These are phyloP conservation scores for Sindora glabra DNA, from an alignment of 306 rosid genomes.

Conservation along the genomic window DNA sequence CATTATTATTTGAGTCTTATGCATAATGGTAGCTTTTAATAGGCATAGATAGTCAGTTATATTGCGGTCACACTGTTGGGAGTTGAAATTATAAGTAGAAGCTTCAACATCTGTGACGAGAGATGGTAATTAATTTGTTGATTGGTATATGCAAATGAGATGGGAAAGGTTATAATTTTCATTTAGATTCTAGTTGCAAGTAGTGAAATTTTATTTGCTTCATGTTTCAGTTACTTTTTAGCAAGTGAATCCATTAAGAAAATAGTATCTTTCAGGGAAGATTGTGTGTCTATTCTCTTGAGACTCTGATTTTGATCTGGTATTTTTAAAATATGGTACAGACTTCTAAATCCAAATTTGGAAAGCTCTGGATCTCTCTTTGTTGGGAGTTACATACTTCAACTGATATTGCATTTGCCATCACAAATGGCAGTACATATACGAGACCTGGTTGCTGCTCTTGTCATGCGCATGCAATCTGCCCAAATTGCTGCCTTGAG, in stretches of 20 bases:
- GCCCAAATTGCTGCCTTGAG: constrained; percentile 58
- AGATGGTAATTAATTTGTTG: not conserved
- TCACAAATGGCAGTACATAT: constrained; percentile 81
- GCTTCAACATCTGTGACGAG: not conserved
- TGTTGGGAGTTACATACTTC: constrained; percentile 87
- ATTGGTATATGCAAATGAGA: not conserved
- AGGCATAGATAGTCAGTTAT: not conserved
- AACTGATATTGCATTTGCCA: constrained; percentile 81
- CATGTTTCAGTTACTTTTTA: not conserved
- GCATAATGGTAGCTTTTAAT: not conserved
- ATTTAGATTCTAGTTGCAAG: not conserved
- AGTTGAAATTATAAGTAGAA: constrained; percentile 8
- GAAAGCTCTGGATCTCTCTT: constrained; percentile 94
- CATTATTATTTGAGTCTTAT: too few relatives aligned
- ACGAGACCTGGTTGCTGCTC: constrained; percentile 73
- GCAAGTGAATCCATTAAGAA: not conserved
- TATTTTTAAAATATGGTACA: constrained; percentile 31
- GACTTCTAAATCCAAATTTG: constrained; percentile 77
- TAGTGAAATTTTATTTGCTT: not conserved
- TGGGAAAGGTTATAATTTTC: not conserved
- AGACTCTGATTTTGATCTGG: constrained; percentile 17
- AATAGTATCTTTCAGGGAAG: not conserved
- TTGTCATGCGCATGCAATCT: constrained; percentile 85
- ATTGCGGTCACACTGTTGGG: not conserved
- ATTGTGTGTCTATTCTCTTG: not conserved